These are phyloP conservation scores for Beauveria scarabaeidicola DNA, from an alignment of 2,329 filamentous ascomycete species.

Conservation along the genomic window DNA sequence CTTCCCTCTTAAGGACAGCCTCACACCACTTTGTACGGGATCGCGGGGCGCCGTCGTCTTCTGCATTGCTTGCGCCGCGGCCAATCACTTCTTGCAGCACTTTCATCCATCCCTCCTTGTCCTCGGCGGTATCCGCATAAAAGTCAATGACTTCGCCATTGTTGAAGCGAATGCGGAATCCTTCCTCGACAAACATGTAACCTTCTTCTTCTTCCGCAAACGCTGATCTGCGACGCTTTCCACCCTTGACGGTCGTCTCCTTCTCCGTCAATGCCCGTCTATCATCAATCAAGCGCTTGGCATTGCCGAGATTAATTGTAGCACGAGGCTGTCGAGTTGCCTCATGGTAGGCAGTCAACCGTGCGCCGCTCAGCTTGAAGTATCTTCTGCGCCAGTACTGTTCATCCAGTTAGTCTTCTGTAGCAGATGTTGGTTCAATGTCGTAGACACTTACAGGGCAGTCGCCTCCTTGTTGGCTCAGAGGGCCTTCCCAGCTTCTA, in stretches of 20 bases:
- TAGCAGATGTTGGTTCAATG: constrained; percentile 14
- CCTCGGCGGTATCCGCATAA: constrained; percentile 78
- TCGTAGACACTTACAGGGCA: constrained; percentile 66
- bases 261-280: constrained; percentile 74
- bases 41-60: constrained; percentile 33
- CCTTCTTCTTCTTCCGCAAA: constrained; percentile 98
- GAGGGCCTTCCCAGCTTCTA: constrained; percentile 74
- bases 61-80: constrained; percentile 40
- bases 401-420: constrained; percentile 26
- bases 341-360: constrained; percentile 93
- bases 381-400: constrained; percentile 97
- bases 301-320: constrained; percentile 93
- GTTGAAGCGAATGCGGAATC: constrained; percentile 96
- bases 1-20: constrained; percentile 55
- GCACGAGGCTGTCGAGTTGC: constrained; percentile 89
- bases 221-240: constrained; percentile 79
- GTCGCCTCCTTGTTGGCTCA: constrained; percentile 96
- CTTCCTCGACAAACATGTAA: constrained; percentile 99
- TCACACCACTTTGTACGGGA: constrained; percentile 58
- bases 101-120: constrained; percentile 94
- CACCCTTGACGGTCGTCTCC: constrained; percentile 66
- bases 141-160: constrained; percentile 99
- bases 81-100: constrained; percentile 66
- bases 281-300: constrained; percentile 88
- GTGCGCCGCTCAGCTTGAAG: constrained; percentile 86